A percentile compares a stretch with the other conserved stretches of the same genome.
Evolutionary conservation across 306 rosid genomes (phyloP).

Genomic region (Ceratonia siliqua): DNA sequence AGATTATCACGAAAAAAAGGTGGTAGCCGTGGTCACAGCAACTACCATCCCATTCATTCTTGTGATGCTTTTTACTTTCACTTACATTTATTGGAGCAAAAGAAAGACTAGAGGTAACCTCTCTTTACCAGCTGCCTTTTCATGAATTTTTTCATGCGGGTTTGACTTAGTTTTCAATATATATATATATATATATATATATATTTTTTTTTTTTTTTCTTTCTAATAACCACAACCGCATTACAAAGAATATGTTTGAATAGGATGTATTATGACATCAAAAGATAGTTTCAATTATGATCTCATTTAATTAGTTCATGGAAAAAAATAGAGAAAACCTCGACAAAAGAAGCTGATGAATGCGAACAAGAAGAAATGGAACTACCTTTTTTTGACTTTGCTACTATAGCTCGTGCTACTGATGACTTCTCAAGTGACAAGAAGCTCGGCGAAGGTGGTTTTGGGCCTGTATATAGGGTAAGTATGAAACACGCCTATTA

Average conservation of each 20-base stretch:
- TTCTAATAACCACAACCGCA: no score
- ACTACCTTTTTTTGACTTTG: constrained; percentile 47
- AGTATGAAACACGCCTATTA: background rate
- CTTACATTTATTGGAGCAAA: background rate
- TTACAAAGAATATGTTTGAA: no score
- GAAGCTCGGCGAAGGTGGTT: constrained; percentile 65
- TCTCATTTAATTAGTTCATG: background rate
- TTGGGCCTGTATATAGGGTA: constrained; percentile 65
- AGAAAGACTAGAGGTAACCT: constrained; percentile 7
- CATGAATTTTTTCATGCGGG: no score
- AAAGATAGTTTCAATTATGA: background rate
- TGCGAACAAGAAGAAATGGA: constrained; percentile 40
- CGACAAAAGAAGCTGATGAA: background rate
- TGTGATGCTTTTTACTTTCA: background rate
- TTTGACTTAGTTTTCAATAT: no score
- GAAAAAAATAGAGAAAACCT: background rate
- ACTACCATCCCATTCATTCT: background rate
- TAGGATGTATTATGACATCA: background rate
- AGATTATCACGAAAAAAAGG: background rate
- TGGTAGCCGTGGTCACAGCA: background rate
- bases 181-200: no score
- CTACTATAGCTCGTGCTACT: constrained; percentile 46
- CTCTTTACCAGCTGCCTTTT: background rate
- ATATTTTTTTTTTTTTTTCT: no score
- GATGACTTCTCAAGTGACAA: constrained; percentile 42